phyloP scores from a whole-genome alignment of 768 basidiomycete species.

The Mycena galopus region DNA sequence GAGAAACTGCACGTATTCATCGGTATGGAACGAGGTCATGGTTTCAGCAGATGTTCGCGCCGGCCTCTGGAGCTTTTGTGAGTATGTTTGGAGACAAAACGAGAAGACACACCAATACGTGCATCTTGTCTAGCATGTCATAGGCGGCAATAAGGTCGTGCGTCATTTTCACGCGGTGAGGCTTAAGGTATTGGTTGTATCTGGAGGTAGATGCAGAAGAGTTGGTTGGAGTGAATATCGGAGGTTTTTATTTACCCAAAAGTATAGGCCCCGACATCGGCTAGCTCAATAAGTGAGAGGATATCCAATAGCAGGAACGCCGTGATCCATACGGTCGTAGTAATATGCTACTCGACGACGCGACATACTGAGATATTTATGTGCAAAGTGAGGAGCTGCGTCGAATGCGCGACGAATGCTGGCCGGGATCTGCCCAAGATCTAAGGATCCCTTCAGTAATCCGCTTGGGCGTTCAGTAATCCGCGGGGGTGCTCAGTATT shows the following conservation, averaged over 20 bases:
- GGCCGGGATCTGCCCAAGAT: too few relatives aligned
- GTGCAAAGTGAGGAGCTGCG: not conserved
- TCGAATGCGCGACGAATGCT: too few relatives aligned
- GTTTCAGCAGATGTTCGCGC: slow-evolving; percentile 76
- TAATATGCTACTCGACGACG: slow-evolving; percentile 84
- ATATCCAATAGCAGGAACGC: not conserved
- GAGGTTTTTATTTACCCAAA: too few relatives aligned
- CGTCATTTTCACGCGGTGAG: slow-evolving; percentile 93
- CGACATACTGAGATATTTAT: slow-evolving; percentile 66
- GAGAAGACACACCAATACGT: slow-evolving; percentile 77
- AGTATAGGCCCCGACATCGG: slow-evolving; percentile 78
- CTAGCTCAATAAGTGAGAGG: slow-evolving; percentile 49
- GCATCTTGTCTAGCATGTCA: slow-evolving; percentile 94
- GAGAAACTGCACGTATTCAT: slow-evolving; percentile 97
- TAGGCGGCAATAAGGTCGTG: slow-evolving; percentile 94
- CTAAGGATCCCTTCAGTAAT: too few relatives aligned
- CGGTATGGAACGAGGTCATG: slow-evolving; percentile 97
- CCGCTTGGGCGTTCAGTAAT: too few relatives aligned
- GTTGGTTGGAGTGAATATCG: too few relatives aligned
- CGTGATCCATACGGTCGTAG: slow-evolving; percentile 71
- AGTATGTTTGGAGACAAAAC: not conserved
- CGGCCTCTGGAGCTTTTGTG: slow-evolving; percentile 66
- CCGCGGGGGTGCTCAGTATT: too few relatives aligned
- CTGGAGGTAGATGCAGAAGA: too few relatives aligned
- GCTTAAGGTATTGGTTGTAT: slow-evolving; percentile 97